Percentiles rank a stretch among this genome's conserved stretches.
Evolutionary conservation across 148 eudicot species (phyloP).

Genomic region (Diospyros lotus): DNA sequence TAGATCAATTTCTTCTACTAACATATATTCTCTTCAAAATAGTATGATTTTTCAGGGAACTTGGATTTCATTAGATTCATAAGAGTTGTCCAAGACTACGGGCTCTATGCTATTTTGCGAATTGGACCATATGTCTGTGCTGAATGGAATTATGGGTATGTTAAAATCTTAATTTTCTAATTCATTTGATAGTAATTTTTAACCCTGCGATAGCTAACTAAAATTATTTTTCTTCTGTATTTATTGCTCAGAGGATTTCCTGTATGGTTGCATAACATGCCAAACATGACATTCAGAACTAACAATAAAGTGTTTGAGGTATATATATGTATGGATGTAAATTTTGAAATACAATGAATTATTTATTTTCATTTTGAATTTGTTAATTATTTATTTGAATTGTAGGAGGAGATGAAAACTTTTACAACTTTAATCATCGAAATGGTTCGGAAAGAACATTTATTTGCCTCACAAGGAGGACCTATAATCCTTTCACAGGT

Average conservation of each 20-base stretch:
- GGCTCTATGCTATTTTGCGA: constrained; percentile 47
- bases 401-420: constrained; percentile 51
- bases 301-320: constrained; percentile 40
- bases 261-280: constrained; percentile 43
- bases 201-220: neutral
- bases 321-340: neutral
- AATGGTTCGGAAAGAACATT: constrained; percentile 36
- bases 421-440: constrained; percentile 44
- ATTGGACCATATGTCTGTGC: constrained; percentile 67
- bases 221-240: neutral
- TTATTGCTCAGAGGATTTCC: constrained; percentile 33
- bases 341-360: neutral
- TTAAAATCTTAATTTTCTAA: neutral
- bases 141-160: constrained; percentile 60
- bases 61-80: constrained; percentile 41
- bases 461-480: constrained; percentile 61
- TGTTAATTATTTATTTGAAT: neutral
- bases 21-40: neutral
- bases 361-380: neutral
- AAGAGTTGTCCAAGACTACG: constrained; percentile 37
- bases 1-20: neutral
- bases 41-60: constrained; percentile 50
- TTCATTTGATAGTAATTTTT: neutral
- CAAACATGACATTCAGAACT: constrained; percentile 33
- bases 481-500: constrained; percentile 61